A percentile compares a stretch with the other conserved stretches of the same genome.
These are phyloP conservation scores for Cydonia oblonga DNA, from an alignment of 331 rosid species.

Conservation along the genomic window DNA sequence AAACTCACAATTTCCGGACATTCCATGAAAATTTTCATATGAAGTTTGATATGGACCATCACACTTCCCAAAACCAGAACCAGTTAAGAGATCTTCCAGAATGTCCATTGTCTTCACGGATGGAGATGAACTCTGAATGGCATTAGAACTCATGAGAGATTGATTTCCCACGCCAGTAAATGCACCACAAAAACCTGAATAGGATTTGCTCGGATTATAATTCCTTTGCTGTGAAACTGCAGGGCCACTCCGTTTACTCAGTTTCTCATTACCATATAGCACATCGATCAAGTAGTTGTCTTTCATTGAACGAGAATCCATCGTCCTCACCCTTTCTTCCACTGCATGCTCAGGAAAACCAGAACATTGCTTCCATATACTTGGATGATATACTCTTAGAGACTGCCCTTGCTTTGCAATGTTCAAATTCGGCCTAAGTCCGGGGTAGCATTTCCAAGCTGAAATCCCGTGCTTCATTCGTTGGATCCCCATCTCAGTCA, in stretches of 20 bases:
- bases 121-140: neutral
- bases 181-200: neutral
- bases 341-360: slow-evolving; percentile 2
- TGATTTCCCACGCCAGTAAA: neutral
- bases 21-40: neutral
- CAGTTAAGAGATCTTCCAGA: neutral
- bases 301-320: neutral
- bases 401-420: slow-evolving; percentile 7
- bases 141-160: neutral
- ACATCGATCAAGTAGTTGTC: neutral
- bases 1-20: neutral
- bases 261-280: no score
- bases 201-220: neutral
- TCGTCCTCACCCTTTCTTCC: neutral
- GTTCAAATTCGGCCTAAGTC: slow-evolving; percentile 4
- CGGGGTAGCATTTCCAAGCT: neutral
- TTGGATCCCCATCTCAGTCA: slow-evolving; percentile 8
- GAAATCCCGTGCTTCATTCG: neutral
- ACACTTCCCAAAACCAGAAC: neutral
- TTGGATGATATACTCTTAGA: neutral
- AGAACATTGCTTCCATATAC: neutral
- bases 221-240: no score
- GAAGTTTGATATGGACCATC: slow-evolving; percentile 1
- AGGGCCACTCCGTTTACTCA: no score
- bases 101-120: neutral